phyloP scores from a whole-genome alignment of 2,329 filamentous ascomycete genomes.

The Exophiala aquamarina region DNA sequence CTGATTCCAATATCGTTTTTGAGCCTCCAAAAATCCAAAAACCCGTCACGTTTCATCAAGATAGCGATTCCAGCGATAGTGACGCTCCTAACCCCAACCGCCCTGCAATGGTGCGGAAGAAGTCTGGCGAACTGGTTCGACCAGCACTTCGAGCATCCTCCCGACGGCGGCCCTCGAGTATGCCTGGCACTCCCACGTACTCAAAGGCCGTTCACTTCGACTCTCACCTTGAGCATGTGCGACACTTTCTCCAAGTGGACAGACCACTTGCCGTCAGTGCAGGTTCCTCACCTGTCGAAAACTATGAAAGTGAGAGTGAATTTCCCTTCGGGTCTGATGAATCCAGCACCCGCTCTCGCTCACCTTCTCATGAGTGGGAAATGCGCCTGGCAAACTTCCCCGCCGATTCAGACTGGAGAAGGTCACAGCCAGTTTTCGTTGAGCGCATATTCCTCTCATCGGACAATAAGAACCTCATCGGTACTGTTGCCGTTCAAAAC shows the following conservation, averaged over 20 bases:
- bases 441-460: conserved; percentile 84
- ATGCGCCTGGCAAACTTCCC: conserved; percentile 85
- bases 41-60: conserved; percentile 35
- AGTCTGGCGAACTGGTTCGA: conserved; percentile 93
- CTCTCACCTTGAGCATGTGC: conserved; percentile 90
- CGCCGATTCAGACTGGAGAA: conserved; percentile 60
- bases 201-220: conserved; percentile 99
- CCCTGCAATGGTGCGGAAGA: conserved; percentile 94
- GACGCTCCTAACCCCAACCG: conserved; percentile 62
- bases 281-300: conserved; percentile 85
- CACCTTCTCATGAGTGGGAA: conserved; percentile 76
- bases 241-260: conserved; percentile 93
- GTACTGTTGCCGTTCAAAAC: conserved; percentile 82
- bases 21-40: conserved; percentile 44
- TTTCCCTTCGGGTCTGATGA: conserved; percentile 74
- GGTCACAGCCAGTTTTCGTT: conserved; percentile 65
- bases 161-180: conserved; percentile 81
- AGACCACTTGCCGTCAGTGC: conserved; percentile 94
- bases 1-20: conserved; percentile 54
- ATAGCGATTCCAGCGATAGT: conserved; percentile 58
- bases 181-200: conserved; percentile 95
- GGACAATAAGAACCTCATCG: conserved; percentile 84
- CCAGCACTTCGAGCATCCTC: conserved; percentile 81
- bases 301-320: conserved; percentile 81
- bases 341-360: conserved; percentile 39